Conservation (phyloP, 2,329 filamentous ascomycete genomes). For the Ilyonectria destructans region DNA sequence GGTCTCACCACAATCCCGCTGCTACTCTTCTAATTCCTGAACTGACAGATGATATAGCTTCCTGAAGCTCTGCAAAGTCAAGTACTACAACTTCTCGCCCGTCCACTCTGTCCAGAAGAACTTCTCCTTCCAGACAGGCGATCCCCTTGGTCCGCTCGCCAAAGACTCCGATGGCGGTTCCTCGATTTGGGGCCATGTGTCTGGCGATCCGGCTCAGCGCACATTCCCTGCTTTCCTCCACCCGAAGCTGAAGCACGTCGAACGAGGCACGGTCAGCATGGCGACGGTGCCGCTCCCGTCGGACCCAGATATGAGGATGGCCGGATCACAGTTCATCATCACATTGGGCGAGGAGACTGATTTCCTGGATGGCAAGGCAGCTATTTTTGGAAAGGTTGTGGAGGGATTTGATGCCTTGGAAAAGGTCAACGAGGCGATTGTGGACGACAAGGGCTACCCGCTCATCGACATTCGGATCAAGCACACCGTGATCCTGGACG, state of each 20-base stretch:
- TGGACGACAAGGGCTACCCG: conserved; percentile 88
- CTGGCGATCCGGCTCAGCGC: conserved; percentile 77
- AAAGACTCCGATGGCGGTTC: conserved; percentile 91
- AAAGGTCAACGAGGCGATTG: conserved; percentile 92
- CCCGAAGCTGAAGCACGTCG: conserved; percentile 88
- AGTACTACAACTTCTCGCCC: conserved; percentile 99
- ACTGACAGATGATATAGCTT: conserved; percentile 77
- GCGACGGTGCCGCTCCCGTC: conserved; percentile 85
- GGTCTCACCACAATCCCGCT: conserved; percentile 57
- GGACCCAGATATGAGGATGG: conserved; percentile 86
- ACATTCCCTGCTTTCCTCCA: conserved; percentile 90
- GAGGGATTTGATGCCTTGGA: conserved; percentile 96
- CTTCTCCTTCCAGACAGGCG: conserved; percentile 97
- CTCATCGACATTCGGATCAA: conserved; percentile 96
- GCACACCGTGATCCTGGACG: conserved; percentile 92
- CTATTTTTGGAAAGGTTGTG: conserved; percentile 94
- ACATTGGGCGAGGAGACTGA: conserved; percentile 92
- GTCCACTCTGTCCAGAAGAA: conserved; percentile 93
- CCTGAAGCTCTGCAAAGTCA: conserved; percentile 97
- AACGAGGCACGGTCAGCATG: conserved; percentile 96
- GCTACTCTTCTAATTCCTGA: conserved; percentile 34
- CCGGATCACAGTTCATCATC: conserved; percentile 94
- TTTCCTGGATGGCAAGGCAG: conserved; percentile 92
- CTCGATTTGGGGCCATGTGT: conserved; percentile 91
- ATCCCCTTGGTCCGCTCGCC: conserved; percentile 90